A percentile compares a stretch with the other conserved stretches of the same genome.
Evolutionary conservation across 1,284 basidiomycete species (phyloP).

Genomic region (Pholiota adiposa): DNA sequence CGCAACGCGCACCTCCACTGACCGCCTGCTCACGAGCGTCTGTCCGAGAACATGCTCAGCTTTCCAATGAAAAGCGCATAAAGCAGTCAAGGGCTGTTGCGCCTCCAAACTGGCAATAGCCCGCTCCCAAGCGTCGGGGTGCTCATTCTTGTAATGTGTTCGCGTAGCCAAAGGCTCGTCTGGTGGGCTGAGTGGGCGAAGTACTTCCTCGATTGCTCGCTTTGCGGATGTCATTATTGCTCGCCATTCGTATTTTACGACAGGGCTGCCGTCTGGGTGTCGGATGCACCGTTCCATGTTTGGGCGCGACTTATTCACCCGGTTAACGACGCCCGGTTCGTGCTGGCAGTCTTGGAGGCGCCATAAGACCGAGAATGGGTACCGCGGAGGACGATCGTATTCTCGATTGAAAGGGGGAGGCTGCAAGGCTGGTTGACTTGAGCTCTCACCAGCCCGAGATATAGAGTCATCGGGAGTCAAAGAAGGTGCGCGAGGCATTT

Average conservation of each 20-base stretch:
- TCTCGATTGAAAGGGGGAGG: background rate
- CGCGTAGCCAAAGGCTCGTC: background rate
- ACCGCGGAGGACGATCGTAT: background rate
- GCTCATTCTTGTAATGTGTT: background rate
- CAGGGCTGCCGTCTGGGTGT: background rate
- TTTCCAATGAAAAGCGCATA: constrained; percentile 7
- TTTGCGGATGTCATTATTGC: background rate
- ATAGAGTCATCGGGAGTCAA: constrained; percentile 1
- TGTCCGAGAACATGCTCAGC: constrained; percentile 5
- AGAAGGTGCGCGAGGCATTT: background rate
- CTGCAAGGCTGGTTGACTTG: background rate
- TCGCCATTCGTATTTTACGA: background rate
- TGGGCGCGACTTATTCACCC: background rate
- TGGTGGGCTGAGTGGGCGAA: background rate
- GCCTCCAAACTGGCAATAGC: background rate
- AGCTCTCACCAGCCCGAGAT: background rate
- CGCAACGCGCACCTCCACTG: background rate
- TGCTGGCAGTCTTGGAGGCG: background rate
- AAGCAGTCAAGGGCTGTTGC: background rate
- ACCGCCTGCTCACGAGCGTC: background rate
- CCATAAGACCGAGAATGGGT: constrained; percentile 1
- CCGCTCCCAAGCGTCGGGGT: background rate
- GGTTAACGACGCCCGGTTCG: background rate
- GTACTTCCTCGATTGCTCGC: background rate
- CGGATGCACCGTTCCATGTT: constrained; percentile 8